Conservation (phyloP, 139 green algal genomes). For the Edaphochlamys debaryana region DNA sequence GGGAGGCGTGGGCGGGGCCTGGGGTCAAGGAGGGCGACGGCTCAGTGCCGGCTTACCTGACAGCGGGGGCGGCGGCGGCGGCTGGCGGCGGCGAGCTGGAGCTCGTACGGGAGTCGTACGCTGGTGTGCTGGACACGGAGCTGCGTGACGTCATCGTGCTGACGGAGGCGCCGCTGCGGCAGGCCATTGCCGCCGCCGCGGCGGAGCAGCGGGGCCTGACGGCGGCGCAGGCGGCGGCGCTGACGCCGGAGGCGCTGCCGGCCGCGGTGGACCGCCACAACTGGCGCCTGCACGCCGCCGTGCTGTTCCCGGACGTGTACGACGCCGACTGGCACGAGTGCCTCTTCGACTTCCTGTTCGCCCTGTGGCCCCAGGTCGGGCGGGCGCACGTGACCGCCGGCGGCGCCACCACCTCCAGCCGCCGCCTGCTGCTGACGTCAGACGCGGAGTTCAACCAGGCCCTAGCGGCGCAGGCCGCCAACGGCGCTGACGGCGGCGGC, state of each 20-base stretch:
- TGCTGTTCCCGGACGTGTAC: constrained; percentile 40
- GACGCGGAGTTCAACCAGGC: constrained; percentile 10
- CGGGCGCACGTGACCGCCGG: constrained; percentile 9
- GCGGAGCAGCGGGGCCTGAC: not conserved
- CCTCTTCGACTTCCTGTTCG: constrained; percentile 51
- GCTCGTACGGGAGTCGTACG: not conserved
- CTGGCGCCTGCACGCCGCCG: constrained; percentile 27
- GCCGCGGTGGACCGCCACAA: not conserved
- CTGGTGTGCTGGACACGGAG: not conserved
- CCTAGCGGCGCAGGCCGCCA: not conserved
- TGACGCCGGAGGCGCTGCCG: constrained; percentile 1
- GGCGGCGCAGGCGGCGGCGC: not conserved
- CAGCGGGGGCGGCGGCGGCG: too few species aligned
- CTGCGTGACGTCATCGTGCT: not conserved
- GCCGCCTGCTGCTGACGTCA: constrained; percentile 7
- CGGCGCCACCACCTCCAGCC: not conserved
- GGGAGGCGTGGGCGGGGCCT: too few species aligned
- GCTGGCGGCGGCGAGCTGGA: not conserved
- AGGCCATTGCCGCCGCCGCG: not conserved
- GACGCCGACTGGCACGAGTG: constrained; percentile 45
- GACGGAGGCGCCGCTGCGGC: not conserved
- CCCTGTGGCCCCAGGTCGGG: constrained; percentile 43
- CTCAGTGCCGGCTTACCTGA: not conserved
- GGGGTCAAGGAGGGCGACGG: too few species aligned
- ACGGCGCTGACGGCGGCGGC: not conserved